Percentiles rank a stretch among this genome's conserved stretches.
phyloP scores from a whole-genome alignment of 2,329 filamentous ascomycete species.

The Apiospora marii region DNA sequence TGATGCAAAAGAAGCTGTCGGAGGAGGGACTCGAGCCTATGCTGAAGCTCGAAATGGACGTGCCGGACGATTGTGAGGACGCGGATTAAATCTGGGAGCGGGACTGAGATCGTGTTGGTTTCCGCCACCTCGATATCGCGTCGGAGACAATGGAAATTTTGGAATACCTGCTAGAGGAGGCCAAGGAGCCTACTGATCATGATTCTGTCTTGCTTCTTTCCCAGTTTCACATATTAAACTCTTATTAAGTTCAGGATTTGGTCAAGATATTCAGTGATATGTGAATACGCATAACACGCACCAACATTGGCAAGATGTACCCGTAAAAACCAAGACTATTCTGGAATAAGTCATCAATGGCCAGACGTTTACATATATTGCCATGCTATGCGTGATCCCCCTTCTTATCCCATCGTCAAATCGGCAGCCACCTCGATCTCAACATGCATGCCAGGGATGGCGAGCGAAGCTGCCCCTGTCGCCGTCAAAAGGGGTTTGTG shows the following conservation, averaged over 20 bases:
- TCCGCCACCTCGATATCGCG: neutral
- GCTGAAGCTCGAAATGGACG: neutral
- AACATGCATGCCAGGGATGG: conserved; percentile 58
- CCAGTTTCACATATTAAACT: neutral
- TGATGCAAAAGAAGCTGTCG: neutral
- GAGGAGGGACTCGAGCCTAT: neutral
- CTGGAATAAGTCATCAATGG: too few relatives aligned
- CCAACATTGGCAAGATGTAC: too few relatives aligned
- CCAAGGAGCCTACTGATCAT: neutral
- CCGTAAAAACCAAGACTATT: too few relatives aligned
- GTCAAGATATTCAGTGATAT: too few relatives aligned
- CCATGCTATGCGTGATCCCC: too few relatives aligned
- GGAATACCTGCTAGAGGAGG: too few relatives aligned
- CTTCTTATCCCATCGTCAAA: conserved; percentile 29
- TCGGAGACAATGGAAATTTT: too few relatives aligned
- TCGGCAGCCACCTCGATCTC: conserved; percentile 65
- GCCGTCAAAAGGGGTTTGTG: conserved; percentile 62
- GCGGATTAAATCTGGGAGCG: neutral
- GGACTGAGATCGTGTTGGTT: neutral
- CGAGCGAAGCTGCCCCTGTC: conserved; percentile 58
- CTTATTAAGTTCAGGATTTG: too few relatives aligned
- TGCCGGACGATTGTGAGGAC: neutral
- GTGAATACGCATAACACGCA: too few relatives aligned
- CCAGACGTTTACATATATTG: too few relatives aligned
- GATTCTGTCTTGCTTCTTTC: neutral